Evolutionary conservation across 169 alveolate genomes (phyloP), one percentile per base, ranked within the genome.

Genomic region (Eimeria sp.): DNA sequence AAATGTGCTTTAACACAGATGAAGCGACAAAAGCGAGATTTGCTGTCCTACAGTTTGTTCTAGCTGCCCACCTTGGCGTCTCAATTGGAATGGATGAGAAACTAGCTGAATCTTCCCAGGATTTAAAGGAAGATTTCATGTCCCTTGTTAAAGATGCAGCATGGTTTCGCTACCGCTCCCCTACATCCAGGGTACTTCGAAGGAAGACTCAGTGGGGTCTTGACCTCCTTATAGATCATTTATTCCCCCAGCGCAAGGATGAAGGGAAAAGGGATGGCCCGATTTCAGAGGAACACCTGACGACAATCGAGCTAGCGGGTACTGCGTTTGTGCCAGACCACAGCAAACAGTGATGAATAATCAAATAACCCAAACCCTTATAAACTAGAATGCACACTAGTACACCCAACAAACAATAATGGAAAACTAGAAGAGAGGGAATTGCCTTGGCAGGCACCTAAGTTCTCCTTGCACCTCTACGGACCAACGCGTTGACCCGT

Each of bases 31-130:
- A 87, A 51, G 27, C 93, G 61, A 58, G 83, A 63, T 87, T 87
- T n/a, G 80, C 93, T 2, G 83, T 45, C 16, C 25, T 87, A 11
- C 93, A 87, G 83, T 40, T 87, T 65, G 43, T 87, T 6, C 18
- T 58, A 67, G 93, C 93, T 20, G 93, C 93, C 16, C 93, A 87
- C 40, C 82, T 87, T 40, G 93, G 93, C n/a, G 93, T 87, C 10
- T 20, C 78, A n/a, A 73, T 65, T 30, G 93, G 93, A 45, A 47
- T 45, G 63, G 45, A 30, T 18, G 93, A 65, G 16, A 54, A 87
- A 27, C 20, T 63, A 25, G 67, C n/a, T 30, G 43, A 45, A 22
- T 58, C 93, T 27, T 45, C 45, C 2, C 61, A 58, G n/a, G 93
- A 58, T 9, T 27, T 87, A 43, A 65, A 27, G 47, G 63, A 87